These are phyloP conservation scores for Macrotyloma uniflorum DNA, from an alignment of 306 rosid species.

Conservation along the genomic window DNA sequence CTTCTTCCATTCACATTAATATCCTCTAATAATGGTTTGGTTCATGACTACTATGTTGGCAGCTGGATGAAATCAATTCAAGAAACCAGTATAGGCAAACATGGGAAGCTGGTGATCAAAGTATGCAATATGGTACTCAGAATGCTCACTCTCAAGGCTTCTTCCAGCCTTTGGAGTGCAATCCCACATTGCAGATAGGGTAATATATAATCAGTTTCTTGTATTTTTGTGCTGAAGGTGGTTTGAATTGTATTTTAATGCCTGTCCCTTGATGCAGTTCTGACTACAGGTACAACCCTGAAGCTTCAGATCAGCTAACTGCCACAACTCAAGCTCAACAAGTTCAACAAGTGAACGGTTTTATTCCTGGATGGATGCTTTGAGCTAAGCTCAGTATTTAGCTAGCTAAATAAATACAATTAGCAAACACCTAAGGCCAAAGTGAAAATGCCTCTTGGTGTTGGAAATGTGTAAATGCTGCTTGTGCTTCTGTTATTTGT, in stretches of 20 bases:
- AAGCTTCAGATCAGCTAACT: conserved; percentile 65
- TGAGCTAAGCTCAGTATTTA: conserved; percentile 43
- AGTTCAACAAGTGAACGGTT: conserved; percentile 79
- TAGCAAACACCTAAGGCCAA: conserved; percentile 31
- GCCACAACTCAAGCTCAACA: conserved; percentile 70
- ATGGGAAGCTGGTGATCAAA: conserved; percentile 85
- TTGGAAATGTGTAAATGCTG: conserved; percentile 50
- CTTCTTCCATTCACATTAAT: background rate
- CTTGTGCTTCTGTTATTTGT: conserved; percentile 44
- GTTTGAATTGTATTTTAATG: background rate
- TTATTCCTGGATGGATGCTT: conserved; percentile 96
- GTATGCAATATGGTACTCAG: conserved; percentile 63
- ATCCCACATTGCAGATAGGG: conserved; percentile 79
- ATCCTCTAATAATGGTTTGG: background rate
- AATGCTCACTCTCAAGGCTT: conserved; percentile 75
- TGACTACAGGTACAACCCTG: conserved; percentile 58
- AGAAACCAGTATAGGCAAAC: conserved; percentile 65
- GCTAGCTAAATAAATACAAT: conserved; percentile 26
- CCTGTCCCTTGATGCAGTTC: conserved; percentile 24
- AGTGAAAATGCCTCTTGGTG: conserved; percentile 32
- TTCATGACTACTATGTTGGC: conserved; percentile 33
- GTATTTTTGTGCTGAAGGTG: conserved; percentile 54
- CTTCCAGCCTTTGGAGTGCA: conserved; percentile 86
- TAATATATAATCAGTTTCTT: conserved; percentile 54
- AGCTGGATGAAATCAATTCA: conserved; percentile 84